These are phyloP conservation scores for Ilyonectria destructans DNA, from an alignment of 2,329 filamentous ascomycete genomes.

Conservation along the genomic window DNA sequence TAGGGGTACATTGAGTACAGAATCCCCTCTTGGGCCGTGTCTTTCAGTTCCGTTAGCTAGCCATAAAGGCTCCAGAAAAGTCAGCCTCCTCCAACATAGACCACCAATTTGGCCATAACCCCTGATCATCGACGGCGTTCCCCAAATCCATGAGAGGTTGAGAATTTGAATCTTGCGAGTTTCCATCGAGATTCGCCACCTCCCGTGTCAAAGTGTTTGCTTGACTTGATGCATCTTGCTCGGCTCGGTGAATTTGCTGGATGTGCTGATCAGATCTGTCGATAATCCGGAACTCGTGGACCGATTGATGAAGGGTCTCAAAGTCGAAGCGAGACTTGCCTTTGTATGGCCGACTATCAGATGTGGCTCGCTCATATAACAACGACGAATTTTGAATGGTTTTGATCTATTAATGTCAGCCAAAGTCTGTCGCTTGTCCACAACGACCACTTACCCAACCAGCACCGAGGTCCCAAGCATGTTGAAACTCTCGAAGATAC, in stretches of 20 bases:
- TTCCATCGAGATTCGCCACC: background rate
- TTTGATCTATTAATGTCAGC: conserved; percentile 41
- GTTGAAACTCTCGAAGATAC: conserved; percentile 43
- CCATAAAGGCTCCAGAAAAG: conserved; percentile 32
- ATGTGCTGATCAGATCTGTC: conserved; percentile 43
- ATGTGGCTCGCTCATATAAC: conserved; percentile 41
- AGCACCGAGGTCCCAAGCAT: conserved; percentile 43
- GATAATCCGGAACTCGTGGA: conserved; percentile 41
- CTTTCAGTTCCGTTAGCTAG: background rate
- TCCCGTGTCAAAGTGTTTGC: background rate
- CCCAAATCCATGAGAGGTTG: conserved; percentile 28
- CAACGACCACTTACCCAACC: conserved; percentile 37
- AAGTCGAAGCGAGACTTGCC: conserved; percentile 43
- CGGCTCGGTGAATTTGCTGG: conserved; percentile 42
- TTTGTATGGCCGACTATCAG: conserved; percentile 37
- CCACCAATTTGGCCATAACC: conserved; percentile 46
- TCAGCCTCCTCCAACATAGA: conserved; percentile 47
- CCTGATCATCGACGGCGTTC: conserved; percentile 11
- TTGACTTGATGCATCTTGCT: conserved; percentile 27
- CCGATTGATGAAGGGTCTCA: conserved; percentile 40
- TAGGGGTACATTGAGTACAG: background rate
- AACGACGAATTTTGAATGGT: conserved; percentile 44
- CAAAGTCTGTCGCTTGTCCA: rapidly evolving
- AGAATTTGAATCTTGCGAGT: background rate
- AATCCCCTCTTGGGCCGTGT: background rate